phyloP scores from a whole-genome alignment of 805 yeast species.

The Teunomyces cretensis region DNA sequence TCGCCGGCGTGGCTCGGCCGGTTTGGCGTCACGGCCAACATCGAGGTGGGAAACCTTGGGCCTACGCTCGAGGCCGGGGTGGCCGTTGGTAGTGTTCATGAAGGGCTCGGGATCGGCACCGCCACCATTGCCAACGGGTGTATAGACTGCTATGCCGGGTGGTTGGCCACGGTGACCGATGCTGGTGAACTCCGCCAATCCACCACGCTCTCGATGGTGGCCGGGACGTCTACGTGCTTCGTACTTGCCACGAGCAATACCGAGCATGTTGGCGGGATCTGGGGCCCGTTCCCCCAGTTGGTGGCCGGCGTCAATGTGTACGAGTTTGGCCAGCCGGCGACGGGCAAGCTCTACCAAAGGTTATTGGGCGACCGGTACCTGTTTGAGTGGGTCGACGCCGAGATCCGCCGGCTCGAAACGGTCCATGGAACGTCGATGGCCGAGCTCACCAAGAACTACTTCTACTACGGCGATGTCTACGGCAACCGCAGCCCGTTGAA shows the following conservation, averaged over 20 bases:
- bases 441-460: slow-evolving; percentile 32
- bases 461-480: slow-evolving; percentile 54
- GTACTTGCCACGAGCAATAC: slow-evolving; percentile 18
- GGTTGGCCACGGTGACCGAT: slow-evolving; percentile 35
- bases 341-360: slow-evolving; percentile 53
- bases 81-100: slow-evolving; percentile 17
- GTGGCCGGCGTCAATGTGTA: slow-evolving; percentile 31
- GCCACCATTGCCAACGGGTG: slow-evolving; percentile 45
- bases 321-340: slow-evolving; percentile 59
- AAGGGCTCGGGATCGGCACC: slow-evolving; percentile 3
- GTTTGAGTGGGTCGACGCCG: slow-evolving; percentile 18
- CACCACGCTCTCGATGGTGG: slow-evolving; percentile 45
- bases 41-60: slow-evolving; percentile 28
- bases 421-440: slow-evolving; percentile 18
- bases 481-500: slow-evolving; percentile 61
- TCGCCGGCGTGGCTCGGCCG: slow-evolving; percentile 19
- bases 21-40: slow-evolving; percentile 18
- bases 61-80: slow-evolving; percentile 4
- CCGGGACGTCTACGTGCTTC: slow-evolving; percentile 64
- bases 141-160: slow-evolving; percentile 60
- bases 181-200: background rate
- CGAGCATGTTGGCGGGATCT: slow-evolving; percentile 42
- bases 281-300: slow-evolving; percentile 59
- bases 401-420: slow-evolving; percentile 21
- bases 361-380: slow-evolving; percentile 4